These are phyloP conservation scores for Acorus calamus DNA, from an alignment of 106 monocot genomes.

Conservation along the genomic window DNA sequence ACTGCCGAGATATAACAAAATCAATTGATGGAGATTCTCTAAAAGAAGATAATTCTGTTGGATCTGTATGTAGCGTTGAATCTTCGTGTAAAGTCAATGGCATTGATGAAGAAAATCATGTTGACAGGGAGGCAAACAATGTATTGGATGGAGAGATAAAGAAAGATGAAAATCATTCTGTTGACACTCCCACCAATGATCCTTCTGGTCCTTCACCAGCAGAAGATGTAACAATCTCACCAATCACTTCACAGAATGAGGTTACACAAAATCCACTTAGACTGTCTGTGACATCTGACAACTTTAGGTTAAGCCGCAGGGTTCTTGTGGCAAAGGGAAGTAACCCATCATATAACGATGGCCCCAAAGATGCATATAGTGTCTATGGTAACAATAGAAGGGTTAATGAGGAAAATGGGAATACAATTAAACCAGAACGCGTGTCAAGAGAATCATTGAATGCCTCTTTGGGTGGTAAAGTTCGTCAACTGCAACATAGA, in stretches of 20 bases:
- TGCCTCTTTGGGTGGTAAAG: slow-evolving; percentile 18
- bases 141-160: no score
- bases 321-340: slow-evolving; percentile 17
- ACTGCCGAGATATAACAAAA: background rate
- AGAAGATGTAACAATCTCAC: background rate
- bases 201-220: no score
- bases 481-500: slow-evolving; percentile 52
- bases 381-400: slow-evolving; percentile 2
- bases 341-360: slow-evolving; percentile 20
- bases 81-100: background rate
- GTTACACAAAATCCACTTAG: slow-evolving; percentile 16
- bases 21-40: slow-evolving; percentile 2
- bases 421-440: slow-evolving; percentile 11
- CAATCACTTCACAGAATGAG: slow-evolving; percentile 11
- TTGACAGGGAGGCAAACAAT: no score
- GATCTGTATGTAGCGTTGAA: slow-evolving; percentile 3
- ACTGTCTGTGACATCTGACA: slow-evolving; percentile 21
- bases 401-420: slow-evolving; percentile 9
- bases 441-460: slow-evolving; percentile 21
- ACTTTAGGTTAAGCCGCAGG: slow-evolving; percentile 9
- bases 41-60: slow-evolving; percentile 4
- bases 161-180: no score
- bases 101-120: no score
- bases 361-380: slow-evolving; percentile 13
- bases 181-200: no score